Evolutionary conservation across 2,329 filamentous ascomycete species (phyloP).

Genomic region (Ophiostoma ulmi): DNA sequence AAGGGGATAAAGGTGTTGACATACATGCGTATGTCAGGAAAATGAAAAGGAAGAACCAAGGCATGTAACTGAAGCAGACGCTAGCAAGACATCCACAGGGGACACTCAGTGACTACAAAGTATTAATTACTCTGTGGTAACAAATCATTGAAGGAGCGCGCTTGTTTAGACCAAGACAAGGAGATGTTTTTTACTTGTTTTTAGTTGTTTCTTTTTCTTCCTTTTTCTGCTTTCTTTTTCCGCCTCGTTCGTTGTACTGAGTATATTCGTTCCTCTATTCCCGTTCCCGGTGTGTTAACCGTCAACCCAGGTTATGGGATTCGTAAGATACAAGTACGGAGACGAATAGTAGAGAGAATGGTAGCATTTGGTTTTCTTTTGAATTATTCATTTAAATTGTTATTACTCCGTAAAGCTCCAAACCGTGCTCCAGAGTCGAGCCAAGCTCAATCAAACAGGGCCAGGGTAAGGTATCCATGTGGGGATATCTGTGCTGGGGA

Average conservation of each 20-base stretch:
- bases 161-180: neutral
- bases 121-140: neutral
- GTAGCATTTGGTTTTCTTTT: neutral
- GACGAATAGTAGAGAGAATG: neutral
- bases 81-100: too few species aligned
- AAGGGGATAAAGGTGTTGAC: neutral
- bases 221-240: neutral
- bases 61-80: neutral
- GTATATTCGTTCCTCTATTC: neutral
- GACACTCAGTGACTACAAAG: neutral
- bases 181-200: neutral
- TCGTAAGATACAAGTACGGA: neutral
- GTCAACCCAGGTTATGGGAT: neutral
- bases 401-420: neutral
- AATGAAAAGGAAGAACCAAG: neutral
- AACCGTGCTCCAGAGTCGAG: neutral
- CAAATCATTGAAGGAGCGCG: neutral
- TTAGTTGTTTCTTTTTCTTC: neutral
- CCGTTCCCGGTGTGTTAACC: neutral
- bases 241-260: neutral
- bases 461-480: constrained; percentile 1
- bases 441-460: constrained; percentile 1
- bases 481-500: neutral
- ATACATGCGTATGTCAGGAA: neutral
- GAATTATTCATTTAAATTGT: too few species aligned